A percentile compares a stretch with the other conserved stretches of the same genome.
These are phyloP conservation scores for Stephania cephalantha DNA, from an alignment of 164 flowering plant genomes.

Conservation along the genomic window DNA sequence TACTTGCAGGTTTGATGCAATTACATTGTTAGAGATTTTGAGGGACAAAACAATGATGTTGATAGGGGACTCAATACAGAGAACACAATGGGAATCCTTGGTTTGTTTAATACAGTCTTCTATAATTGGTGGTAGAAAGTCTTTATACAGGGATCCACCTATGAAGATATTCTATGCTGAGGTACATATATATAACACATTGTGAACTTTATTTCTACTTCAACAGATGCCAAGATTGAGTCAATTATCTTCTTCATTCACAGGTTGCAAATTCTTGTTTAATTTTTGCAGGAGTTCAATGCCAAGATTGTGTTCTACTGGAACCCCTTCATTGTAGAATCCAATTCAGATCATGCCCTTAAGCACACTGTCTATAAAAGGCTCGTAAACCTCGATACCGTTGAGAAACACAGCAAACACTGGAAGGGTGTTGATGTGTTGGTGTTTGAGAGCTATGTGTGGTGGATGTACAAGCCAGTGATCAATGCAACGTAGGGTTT, in stretches of 20 bases:
- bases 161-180: conserved; percentile 67
- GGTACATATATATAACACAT: conserved; percentile 29
- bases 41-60: conserved; percentile 70
- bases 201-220: neutral
- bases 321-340: conserved; percentile 94
- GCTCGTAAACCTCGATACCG: conserved; percentile 71
- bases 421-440: conserved; percentile 75
- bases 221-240: neutral
- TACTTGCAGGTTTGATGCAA: conserved; percentile 54
- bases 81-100: conserved; percentile 77
- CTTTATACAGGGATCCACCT: conserved; percentile 62
- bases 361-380: conserved; percentile 71
- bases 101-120: conserved; percentile 69
- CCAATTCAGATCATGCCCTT: conserved; percentile 84
- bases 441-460: conserved; percentile 84
- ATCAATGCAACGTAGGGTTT: conserved; percentile 76
- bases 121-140: conserved; percentile 54
- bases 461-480: conserved; percentile 91
- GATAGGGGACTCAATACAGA: conserved; percentile 74
- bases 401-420: conserved; percentile 59
- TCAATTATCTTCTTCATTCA: neutral
- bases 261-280: neutral
- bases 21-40: conserved; percentile 52
- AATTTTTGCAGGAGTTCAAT: conserved; percentile 54
- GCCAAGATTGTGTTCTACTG: conserved; percentile 75